Evolutionary conservation across 345 rosid species (phyloP).

Genomic region (Acer negundo): DNA sequence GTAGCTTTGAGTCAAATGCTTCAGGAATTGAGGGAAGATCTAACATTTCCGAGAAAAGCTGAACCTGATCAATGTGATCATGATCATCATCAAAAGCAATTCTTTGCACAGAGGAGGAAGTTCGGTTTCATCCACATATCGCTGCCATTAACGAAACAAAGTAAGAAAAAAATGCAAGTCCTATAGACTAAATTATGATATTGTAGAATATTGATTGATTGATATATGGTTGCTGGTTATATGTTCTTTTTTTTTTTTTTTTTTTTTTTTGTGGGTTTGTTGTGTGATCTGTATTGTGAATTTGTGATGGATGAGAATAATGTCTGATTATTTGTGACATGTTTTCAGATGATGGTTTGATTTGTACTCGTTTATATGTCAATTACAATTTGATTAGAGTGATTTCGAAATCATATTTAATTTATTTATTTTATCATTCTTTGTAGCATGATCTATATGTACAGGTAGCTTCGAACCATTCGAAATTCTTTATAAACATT

Average conservation of each 20-base stretch:
- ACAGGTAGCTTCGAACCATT: no score
- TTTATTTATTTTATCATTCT: neutral
- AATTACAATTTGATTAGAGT: neutral
- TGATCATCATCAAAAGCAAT: slow-evolving; percentile 48
- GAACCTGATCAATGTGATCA: slow-evolving; percentile 42
- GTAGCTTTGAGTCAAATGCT: slow-evolving; percentile 90
- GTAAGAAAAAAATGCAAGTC: slow-evolving; percentile 59
- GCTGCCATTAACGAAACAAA: slow-evolving; percentile 69
- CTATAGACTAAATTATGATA: slow-evolving; percentile 27
- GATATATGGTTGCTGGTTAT: neutral
- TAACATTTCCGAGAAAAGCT: slow-evolving; percentile 42
- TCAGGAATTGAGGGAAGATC: slow-evolving; percentile 71
- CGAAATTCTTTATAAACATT: neutral
- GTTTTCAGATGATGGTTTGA: neutral
- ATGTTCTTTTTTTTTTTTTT: neutral
- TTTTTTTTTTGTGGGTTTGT: neutral
- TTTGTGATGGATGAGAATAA: no score
- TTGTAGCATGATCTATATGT: neutral
- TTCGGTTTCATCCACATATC: slow-evolving; percentile 89
- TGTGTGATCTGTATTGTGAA: slow-evolving; percentile 4
- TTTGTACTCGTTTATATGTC: neutral
- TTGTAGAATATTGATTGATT: neutral
- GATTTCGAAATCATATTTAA: neutral
- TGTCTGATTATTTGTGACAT: no score
- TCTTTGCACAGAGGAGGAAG: slow-evolving; percentile 63